Evolutionary conservation across 2,329 filamentous ascomycete species (phyloP).

Genomic region (Domatiomyces globalis): DNA sequence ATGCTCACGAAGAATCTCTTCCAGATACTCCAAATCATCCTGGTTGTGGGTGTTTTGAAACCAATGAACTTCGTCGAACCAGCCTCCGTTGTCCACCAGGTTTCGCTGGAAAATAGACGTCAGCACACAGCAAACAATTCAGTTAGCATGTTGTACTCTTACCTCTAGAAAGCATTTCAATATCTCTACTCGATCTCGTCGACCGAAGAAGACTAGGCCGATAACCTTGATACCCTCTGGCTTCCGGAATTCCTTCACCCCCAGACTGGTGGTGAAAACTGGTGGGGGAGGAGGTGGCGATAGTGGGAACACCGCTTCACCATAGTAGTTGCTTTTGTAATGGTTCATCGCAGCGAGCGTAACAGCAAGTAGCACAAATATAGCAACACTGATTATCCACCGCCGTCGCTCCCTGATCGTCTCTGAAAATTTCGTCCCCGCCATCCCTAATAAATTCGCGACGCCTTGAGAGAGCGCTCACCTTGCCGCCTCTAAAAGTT

Average conservation of each 20-base stretch:
- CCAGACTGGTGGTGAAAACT: constrained; percentile 1
- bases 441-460: background rate
- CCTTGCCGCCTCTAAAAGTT: background rate
- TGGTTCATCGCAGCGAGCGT: background rate
- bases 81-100: constrained; percentile 31
- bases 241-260: constrained; percentile 4
- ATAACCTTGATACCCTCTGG: constrained; percentile 21
- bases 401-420: background rate
- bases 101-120: constrained; percentile 23
- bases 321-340: background rate
- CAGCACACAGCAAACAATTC: background rate
- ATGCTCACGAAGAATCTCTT: constrained; percentile 25
- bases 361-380: background rate
- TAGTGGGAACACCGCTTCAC: background rate
- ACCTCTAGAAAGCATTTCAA: constrained; percentile 33
- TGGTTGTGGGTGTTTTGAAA: constrained; percentile 28
- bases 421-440: background rate
- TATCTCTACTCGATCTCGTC: constrained; percentile 31
- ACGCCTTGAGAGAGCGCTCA: background rate
- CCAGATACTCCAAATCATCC: constrained; percentile 28
- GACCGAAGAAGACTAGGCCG: constrained; percentile 35
- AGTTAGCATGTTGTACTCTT: constrained; percentile 13
- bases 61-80: constrained; percentile 34
- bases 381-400: background rate
- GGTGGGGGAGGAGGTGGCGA: background rate